These are phyloP conservation scores for Alloteropsis semialata DNA, from an alignment of 176 grass and related monocot genomes.

Conservation along the genomic window DNA sequence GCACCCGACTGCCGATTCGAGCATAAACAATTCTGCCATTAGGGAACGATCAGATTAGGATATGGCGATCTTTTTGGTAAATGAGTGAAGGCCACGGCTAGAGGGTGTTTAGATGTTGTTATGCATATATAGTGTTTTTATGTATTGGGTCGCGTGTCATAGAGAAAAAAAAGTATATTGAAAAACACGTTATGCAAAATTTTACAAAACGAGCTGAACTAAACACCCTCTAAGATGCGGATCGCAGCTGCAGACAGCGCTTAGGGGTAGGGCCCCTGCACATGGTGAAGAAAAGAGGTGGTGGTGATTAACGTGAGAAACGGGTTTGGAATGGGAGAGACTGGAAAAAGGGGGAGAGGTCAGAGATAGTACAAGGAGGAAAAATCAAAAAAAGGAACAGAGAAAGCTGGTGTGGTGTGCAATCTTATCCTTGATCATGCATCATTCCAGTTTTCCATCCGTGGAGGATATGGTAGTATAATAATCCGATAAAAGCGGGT, in stretches of 20 bases:
- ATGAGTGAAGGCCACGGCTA: conserved; percentile 20
- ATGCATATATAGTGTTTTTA: no score
- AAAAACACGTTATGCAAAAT: no score
- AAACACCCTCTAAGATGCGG: no score
- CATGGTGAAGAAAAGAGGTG: background rate
- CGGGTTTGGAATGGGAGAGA: background rate
- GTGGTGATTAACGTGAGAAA: background rate
- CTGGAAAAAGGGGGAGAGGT: background rate
- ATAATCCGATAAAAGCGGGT: background rate
- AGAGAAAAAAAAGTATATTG: no score
- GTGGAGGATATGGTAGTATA: conserved; percentile 18
- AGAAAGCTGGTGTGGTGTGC: conserved; percentile 25
- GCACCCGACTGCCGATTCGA: background rate
- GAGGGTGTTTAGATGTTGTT: no score
- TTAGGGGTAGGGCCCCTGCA: conserved; percentile 18
- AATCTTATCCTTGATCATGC: conserved; percentile 37
- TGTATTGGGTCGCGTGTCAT: no score
- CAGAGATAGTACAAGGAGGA: background rate
- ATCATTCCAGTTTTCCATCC: background rate
- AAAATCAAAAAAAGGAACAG: background rate
- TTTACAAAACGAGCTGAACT: no score
- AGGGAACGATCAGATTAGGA: background rate
- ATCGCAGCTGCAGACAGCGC: background rate
- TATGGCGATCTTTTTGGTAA: background rate
- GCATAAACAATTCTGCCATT: conserved; percentile 2